Base-by-base conservation (phyloP, 306 rosid genomes). In the Corylus heterophylla region DNA sequence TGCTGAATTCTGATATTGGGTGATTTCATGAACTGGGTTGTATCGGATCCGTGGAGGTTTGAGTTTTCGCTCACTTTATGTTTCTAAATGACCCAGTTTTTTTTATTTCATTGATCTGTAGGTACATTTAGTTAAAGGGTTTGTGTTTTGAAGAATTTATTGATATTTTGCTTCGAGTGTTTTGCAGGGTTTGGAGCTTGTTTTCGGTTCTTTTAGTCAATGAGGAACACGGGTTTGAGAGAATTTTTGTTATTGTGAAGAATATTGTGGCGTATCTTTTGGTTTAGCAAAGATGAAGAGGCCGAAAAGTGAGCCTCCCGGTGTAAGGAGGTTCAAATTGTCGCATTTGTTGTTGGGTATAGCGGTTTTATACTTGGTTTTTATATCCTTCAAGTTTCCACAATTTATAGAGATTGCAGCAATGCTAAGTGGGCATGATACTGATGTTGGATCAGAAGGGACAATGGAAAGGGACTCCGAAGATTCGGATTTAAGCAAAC, bases 361-460 rank as follows among this genome's bases (percentile, higher is more conserved):
- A 75, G 98, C 89, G 77, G 85, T 84, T 69, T 80, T 92, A 69
- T 95, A 95, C 81, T 87, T 95, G 89, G 73, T 95, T 80, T 91
- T 90, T 66, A 76, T 95, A 80, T 85, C 97, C 37, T 90, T 82
- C 73, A 92, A 91, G 88, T 95, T 95, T 81, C 89, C 98, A 2
- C 87, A 85, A 59, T 86, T 92, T 83, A 66, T 91, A 48, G 92
- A 85, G 80, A 83, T 86, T 31, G 92, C 89, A 50, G 79, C 92
- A 51, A 86, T 81, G 66, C 82, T 92, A 81, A 95, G 95, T 78
- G 97, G 94, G 81, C 92, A 89, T 78, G 98, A 92, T 55, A 85
- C 79, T 69, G 59, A 74, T 63, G 59, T 61, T 68, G 83, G 87
- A 78, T 69, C 85, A 84, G 95, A 87, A 69, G 85, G 77, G 86